These are phyloP conservation scores for Pichia sp. DNA, from an alignment of 1,139 yeast species.

Conservation along the genomic window DNA sequence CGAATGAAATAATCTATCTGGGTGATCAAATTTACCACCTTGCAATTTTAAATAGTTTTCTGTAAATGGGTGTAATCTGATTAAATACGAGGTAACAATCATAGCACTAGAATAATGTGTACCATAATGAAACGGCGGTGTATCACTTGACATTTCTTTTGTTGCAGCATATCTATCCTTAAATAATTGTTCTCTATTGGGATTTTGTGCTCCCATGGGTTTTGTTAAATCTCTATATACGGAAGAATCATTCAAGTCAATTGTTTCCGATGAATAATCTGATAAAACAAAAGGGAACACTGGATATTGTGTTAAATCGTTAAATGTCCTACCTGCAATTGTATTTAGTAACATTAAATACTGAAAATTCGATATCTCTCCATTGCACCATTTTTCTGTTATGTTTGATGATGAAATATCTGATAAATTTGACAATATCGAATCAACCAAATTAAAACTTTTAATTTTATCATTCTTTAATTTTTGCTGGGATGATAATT, in stretches of 20 bases:
- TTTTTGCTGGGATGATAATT: slow-evolving; percentile 34
- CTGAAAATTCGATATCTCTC: slow-evolving; percentile 74
- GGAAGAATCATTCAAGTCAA: slow-evolving; percentile 55
- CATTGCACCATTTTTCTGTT: slow-evolving; percentile 65
- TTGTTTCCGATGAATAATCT: slow-evolving; percentile 59
- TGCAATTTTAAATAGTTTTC: slow-evolving; percentile 70
- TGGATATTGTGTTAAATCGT: slow-evolving; percentile 83
- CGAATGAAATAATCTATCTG: slow-evolving; percentile 72
- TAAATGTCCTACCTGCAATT: slow-evolving; percentile 79
- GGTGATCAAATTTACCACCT: slow-evolving; percentile 84
- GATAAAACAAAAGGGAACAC: slow-evolving; percentile 88
- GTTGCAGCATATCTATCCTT: slow-evolving; percentile 66
- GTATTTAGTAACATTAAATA: slow-evolving; percentile 75
- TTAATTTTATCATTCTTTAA: slow-evolving; percentile 2
- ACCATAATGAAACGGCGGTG: slow-evolving; percentile 83
- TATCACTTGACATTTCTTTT: slow-evolving; percentile 35
- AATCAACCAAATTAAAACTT: slow-evolving; percentile 34
- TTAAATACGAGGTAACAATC: slow-evolving; percentile 77
- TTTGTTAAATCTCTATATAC: slow-evolving; percentile 68
- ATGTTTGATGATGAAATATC: slow-evolving; percentile 38
- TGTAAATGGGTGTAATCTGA: slow-evolving; percentile 71
- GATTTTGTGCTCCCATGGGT: slow-evolving; percentile 85
- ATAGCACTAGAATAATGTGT: slow-evolving; percentile 89
- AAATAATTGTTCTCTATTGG: slow-evolving; percentile 53
- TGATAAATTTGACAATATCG: slow-evolving; percentile 31